A percentile compares a stretch with the other conserved stretches of the same genome.
Evolutionary conservation across 768 basidiomycete genomes (phyloP).

Genomic region (Rossbeevera mucosa): DNA sequence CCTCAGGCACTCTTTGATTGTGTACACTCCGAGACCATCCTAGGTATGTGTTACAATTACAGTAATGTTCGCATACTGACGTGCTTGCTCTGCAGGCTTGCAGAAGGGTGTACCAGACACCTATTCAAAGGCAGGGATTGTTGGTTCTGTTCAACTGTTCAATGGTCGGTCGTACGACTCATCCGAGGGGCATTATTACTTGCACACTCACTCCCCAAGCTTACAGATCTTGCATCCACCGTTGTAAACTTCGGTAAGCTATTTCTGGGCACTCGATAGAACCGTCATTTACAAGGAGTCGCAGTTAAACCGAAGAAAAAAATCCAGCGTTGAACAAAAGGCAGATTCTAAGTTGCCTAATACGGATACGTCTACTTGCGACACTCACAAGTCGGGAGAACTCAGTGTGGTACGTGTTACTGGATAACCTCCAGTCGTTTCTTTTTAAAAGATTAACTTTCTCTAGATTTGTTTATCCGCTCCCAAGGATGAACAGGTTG

Average conservation of each 20-base stretch:
- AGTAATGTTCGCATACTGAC: not conserved
- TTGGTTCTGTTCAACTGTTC: slow-evolving; percentile 13
- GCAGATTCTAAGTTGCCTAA: slow-evolving; percentile 1
- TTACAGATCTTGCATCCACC: slow-evolving; percentile 6
- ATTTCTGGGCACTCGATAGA: not conserved
- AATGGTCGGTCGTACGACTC: slow-evolving; percentile 2
- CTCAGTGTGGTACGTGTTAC: slow-evolving; percentile 19
- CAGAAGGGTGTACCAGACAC: slow-evolving; percentile 6
- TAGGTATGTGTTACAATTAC: slow-evolving; percentile 23
- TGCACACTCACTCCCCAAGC: not conserved
- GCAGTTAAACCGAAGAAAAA: no score
- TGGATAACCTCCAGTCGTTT: not conserved
- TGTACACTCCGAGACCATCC: slow-evolving; percentile 26
- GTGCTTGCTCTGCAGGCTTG: slow-evolving; percentile 13
- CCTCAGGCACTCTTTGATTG: slow-evolving; percentile 31
- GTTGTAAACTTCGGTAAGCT: slow-evolving; percentile 8
- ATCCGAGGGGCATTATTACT: not conserved
- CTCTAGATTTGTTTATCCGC: slow-evolving; percentile 6
- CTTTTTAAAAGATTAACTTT: not conserved
- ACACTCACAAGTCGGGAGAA: slow-evolving; percentile 7
- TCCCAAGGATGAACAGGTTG: slow-evolving; percentile 23
- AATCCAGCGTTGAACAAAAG: slow-evolving; percentile 8
- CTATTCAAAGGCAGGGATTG: slow-evolving; percentile 15
- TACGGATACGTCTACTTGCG: slow-evolving; percentile 2
- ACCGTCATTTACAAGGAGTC: not conserved